Evolutionary conservation across 345 rosid species (phyloP), one percentile per base, ranked within the genome.

Genomic region (Syzygium aqueum): DNA sequence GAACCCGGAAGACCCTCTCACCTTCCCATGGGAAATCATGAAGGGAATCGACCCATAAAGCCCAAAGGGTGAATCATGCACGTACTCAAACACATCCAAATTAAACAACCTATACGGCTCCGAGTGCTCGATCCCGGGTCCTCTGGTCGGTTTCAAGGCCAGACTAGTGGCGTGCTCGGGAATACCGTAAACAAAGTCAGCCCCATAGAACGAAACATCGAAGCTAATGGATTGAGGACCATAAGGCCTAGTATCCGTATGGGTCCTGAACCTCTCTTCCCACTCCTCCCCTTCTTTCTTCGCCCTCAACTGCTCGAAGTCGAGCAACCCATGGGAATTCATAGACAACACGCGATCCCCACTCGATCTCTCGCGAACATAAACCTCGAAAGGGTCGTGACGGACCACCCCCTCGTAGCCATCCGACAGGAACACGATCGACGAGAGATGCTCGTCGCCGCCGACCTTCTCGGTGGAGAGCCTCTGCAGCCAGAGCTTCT

Each of bases 171-270:
- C 99, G 53, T 91, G 99, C 85, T 98, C 99, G 40, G 99, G 99
- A 7, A 98, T 94, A 40, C 99, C 99, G 11, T 94, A 93, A 46
- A 96, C 98, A 51, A 96, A 96, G 87, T 96, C 96, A 12, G 98
- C 94, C 77, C 90, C 97, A 56, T 96, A 95, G 90, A 98, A 98
- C 3, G 99, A 94, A 53, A 98, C 98, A 85, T 98, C 99, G 52
- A 96, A 96, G 90, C 98, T 96, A 87, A 98, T 95, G 11, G 99
- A 96, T 73, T 98, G 99, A 37, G 99, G 94, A 87, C 99, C 99
- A 85, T 89, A 92, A 0, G 99, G 99, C 87, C 99, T 96, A 8
- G 80, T 91, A 87, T 98, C 99, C 2, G 98, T 96, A 77, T 98
- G 96, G 17, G 93, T 83, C 86, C 92, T 92, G 86, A 96, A 98